These are phyloP conservation scores for Pelargonium cotyledonis DNA, from an alignment of 441 rosid genomes.

Conservation along the genomic window DNA sequence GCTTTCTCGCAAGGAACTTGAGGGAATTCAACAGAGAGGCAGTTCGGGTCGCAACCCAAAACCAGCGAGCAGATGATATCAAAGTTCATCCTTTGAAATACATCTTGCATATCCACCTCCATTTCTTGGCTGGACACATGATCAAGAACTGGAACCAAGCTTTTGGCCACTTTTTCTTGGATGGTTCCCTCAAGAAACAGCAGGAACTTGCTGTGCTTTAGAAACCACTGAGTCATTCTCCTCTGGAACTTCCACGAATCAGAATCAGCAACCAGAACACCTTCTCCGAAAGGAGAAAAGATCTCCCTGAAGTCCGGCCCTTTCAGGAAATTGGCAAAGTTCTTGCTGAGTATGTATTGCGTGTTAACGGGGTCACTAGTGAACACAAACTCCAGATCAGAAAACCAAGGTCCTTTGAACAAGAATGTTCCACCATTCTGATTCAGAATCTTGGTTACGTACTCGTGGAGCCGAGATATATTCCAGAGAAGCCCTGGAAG, in stretches of 20 bases:
- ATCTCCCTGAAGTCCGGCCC: neutral
- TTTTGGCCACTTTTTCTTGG: too few relatives aligned
- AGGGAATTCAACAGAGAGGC: conserved; percentile 20
- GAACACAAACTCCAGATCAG: neutral
- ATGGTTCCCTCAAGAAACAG: too few relatives aligned
- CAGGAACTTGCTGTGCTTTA: too few relatives aligned
- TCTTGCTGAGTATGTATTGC: conserved; percentile 3
- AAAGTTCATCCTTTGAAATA: too few relatives aligned
- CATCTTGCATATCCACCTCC: too few relatives aligned
- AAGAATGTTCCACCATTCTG: neutral
- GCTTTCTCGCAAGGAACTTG: conserved; percentile 12
- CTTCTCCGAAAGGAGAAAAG: neutral
- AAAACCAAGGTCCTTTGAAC: neutral
- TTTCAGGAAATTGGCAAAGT: neutral
- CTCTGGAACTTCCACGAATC: conserved; percentile 7
- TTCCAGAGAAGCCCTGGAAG: neutral
- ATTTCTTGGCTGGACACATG: too few relatives aligned
- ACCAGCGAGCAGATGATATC: conserved; percentile 11
- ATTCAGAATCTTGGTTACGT: neutral
- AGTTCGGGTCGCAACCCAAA: conserved; percentile 19
- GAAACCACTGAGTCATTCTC: too few relatives aligned
- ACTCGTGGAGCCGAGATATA: neutral
- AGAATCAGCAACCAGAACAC: conserved; percentile 2
- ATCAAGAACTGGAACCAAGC: too few relatives aligned
- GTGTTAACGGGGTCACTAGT: neutral